phyloP scores from a whole-genome alignment of 176 grass and related monocot genomes.

The Ensete ventricosum region DNA sequence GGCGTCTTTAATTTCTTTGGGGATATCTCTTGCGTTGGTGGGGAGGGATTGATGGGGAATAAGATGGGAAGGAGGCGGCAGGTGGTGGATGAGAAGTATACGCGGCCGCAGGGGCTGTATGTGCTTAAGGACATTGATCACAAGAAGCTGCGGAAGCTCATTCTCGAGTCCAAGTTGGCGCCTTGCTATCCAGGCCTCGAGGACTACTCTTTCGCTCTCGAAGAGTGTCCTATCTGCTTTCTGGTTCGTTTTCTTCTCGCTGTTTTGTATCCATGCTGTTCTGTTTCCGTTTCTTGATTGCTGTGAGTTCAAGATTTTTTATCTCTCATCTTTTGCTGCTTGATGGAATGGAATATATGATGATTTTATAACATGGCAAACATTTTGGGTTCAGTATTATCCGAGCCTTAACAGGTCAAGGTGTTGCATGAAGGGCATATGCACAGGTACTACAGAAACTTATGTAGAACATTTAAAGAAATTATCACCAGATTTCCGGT shows the following conservation, averaged over 20 bases:
- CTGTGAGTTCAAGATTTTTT: not conserved
- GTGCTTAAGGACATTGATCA: slow-evolving; percentile 74
- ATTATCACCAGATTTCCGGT: not conserved
- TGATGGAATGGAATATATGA: not conserved
- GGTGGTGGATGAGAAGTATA: slow-evolving; percentile 76
- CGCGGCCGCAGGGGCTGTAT: slow-evolving; percentile 86
- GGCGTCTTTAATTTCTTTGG: not conserved
- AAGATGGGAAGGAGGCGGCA: slow-evolving; percentile 32
- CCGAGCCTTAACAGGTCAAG: slow-evolving; percentile 82
- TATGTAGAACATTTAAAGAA: no score
- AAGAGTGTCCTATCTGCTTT: slow-evolving; percentile 97
- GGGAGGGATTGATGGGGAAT: slow-evolving; percentile 35
- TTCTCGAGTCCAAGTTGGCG: slow-evolving; percentile 83
- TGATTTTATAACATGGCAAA: not conserved
- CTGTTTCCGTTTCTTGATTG: not conserved
- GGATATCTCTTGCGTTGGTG: not conserved
- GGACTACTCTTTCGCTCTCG: slow-evolving; percentile 49
- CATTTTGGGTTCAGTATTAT: slow-evolving; percentile 42
- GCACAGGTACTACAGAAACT: slow-evolving; percentile 49
- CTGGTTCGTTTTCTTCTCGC: slow-evolving; percentile 29
- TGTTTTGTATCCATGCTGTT: slow-evolving; percentile 25
- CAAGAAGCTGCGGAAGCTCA: slow-evolving; percentile 76
- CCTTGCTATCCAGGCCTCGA: slow-evolving; percentile 73
- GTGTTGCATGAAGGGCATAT: slow-evolving; percentile 91
- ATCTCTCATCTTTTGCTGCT: not conserved